phyloP scores from a whole-genome alignment of 495 filamentous ascomycete genomes.

The Chaetomium tenue region DNA sequence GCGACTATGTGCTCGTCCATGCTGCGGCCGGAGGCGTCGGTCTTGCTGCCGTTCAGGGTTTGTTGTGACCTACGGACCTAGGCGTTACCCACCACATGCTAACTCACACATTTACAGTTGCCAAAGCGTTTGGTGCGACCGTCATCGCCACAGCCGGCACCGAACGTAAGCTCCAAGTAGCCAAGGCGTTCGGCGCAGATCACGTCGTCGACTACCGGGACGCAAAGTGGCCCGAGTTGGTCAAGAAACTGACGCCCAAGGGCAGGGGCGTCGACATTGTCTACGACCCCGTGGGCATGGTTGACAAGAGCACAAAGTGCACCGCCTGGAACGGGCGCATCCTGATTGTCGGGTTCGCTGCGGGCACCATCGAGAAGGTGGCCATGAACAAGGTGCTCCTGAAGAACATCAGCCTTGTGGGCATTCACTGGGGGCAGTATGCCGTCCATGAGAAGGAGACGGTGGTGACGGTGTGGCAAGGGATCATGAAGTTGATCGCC shows the following conservation, averaged over 20 bases:
- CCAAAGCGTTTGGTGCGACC: constrained; percentile 84
- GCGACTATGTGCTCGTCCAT: constrained; percentile 88
- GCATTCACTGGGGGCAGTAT: constrained; percentile 90
- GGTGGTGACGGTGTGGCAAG: constrained; percentile 73
- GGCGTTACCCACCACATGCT: background rate
- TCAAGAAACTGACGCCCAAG: constrained; percentile 71
- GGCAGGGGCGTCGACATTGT: constrained; percentile 82
- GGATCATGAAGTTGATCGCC: constrained; percentile 71
- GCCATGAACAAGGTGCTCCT: constrained; percentile 86
- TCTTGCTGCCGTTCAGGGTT: constrained; percentile 78
- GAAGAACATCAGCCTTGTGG: constrained; percentile 90
- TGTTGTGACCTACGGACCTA: background rate
- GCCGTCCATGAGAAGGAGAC: constrained; percentile 67
- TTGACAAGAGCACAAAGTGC: constrained; percentile 81
- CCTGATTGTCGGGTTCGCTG: constrained; percentile 87
- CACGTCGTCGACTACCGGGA: constrained; percentile 73
- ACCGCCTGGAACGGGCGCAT: constrained; percentile 87
- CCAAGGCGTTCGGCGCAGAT: constrained; percentile 78
- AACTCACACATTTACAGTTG: constrained; percentile 47
- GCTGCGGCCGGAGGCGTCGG: constrained; percentile 92
- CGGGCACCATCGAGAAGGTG: constrained; percentile 84
- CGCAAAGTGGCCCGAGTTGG: constrained; percentile 69
- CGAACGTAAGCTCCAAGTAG: constrained; percentile 72
- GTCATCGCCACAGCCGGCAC: constrained; percentile 88
- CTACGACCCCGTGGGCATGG: constrained; percentile 85